Evolutionary conservation across 495 filamentous ascomycete species (phyloP).

Genomic region (Hypoxylon trugodes): DNA sequence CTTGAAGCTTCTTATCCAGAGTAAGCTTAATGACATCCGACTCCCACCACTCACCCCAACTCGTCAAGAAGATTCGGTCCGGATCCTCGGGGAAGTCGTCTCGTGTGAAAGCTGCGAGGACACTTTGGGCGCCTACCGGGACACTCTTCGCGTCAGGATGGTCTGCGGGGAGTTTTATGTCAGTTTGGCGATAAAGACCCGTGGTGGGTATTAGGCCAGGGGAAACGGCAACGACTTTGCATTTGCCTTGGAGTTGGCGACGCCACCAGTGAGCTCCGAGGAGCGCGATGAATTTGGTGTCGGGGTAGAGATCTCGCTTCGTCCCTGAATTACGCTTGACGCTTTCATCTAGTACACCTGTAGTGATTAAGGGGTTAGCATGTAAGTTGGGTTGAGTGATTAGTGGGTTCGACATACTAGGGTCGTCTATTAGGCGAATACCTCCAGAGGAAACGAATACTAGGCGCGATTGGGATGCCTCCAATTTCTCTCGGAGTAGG

Average conservation of each 20-base stretch:
- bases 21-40: conserved; percentile 48
- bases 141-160: conserved; percentile 51
- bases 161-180: conserved; percentile 20
- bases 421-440: conserved; percentile 44
- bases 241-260: conserved; percentile 49
- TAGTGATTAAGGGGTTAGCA: background rate
- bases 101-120: conserved; percentile 51
- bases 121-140: conserved; percentile 48
- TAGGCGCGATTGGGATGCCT: conserved; percentile 47
- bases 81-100: conserved; percentile 56
- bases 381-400: background rate
- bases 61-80: conserved; percentile 56
- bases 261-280: conserved; percentile 60
- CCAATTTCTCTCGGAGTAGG: conserved; percentile 50
- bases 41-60: conserved; percentile 59
- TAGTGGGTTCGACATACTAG: conserved; percentile 32
- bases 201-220: conserved; percentile 55
- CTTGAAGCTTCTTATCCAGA: conserved; percentile 53
- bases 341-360: conserved; percentile 42
- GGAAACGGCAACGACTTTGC: conserved; percentile 54
- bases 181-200: conserved; percentile 34
- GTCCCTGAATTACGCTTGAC: conserved; percentile 43
- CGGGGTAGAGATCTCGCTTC: conserved; percentile 39
- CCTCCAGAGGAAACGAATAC: conserved; percentile 55
- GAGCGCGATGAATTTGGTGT: conserved; percentile 55